phyloP scores from a whole-genome alignment of 2,329 filamentous ascomycete species.

The Ophiostoma ulmi region DNA sequence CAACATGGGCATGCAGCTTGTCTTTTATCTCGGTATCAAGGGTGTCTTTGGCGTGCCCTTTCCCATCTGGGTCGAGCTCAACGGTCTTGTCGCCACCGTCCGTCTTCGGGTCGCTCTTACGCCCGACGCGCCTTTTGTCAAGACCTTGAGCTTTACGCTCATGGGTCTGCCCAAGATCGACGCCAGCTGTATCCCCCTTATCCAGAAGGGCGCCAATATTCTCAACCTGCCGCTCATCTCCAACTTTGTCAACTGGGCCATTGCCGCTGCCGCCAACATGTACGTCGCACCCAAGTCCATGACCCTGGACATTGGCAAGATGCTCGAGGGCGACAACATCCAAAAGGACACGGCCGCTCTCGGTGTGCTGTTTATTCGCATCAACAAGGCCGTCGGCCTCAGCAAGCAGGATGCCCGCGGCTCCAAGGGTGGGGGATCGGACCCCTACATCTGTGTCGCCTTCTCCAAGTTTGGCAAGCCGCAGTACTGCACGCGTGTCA shows the following conservation, averaged over 20 bases:
- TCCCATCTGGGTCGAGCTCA: slow-evolving; percentile 83
- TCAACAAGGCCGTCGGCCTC: slow-evolving; percentile 78
- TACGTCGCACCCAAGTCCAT: slow-evolving; percentile 94
- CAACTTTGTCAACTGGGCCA: slow-evolving; percentile 95
- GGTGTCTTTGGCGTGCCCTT: slow-evolving; percentile 85
- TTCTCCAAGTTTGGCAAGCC: slow-evolving; percentile 97
- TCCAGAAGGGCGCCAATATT: slow-evolving; percentile 86
- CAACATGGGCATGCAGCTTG: slow-evolving; percentile 95
- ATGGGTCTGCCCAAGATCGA: slow-evolving; percentile 90
- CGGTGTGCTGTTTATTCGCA: slow-evolving; percentile 86
- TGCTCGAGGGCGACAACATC: slow-evolving; percentile 86
- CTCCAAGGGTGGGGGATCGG: slow-evolving; percentile 78
- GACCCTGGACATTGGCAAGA: slow-evolving; percentile 83
- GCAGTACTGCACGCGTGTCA: slow-evolving; percentile 95
- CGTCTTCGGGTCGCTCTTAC: slow-evolving; percentile 78
- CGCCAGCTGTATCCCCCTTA: slow-evolving; percentile 85
- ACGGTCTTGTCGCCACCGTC: slow-evolving; percentile 82
- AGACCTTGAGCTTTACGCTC: slow-evolving; percentile 84
- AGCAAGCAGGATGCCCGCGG: slow-evolving; percentile 87
- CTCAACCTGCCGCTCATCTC: slow-evolving; percentile 88
- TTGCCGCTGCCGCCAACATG: slow-evolving; percentile 77
- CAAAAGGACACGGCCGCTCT: slow-evolving; percentile 83
- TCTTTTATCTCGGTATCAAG: slow-evolving; percentile 88
- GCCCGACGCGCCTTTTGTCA: slow-evolving; percentile 86
- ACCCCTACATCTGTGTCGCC: slow-evolving; percentile 90